Evolutionary conservation across 805 yeast species (phyloP), one percentile per base, ranked within the genome.

Genomic region (Lachancea mirantina): DNA sequence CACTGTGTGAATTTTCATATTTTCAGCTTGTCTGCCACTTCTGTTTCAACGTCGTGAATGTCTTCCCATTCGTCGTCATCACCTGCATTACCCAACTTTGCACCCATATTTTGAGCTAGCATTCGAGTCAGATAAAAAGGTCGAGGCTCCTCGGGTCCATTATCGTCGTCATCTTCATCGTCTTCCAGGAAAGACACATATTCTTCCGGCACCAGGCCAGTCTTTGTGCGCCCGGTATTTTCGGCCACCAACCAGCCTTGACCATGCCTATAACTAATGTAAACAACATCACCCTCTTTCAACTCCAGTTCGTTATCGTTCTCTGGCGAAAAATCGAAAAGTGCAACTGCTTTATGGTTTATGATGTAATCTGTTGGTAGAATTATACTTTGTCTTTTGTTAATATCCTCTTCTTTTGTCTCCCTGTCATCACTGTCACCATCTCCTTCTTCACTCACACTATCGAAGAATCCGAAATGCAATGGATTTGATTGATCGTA

Each of bases 171-270:
- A 26, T 44, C 41, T 6, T 36, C 47, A 13, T 41, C 41, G 7
- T 43, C 43, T 3, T 41, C 40, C 13, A 63, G 21, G 28, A 70
- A 52, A 32, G 83, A 80, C 19, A 92, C 96, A 49, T 88, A 92
- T 48, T 84, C 96, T 49, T 88, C 95, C 1, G 98, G 98, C 5
- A 92, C 94, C 32, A 92, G 70, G 2, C 98, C 98, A 8, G 94
- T 83, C 41, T 46, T 46, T 1, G 55, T 47, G 13, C 53, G 44
- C 14, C 40, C 45, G 14, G 46, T 88, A 40, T 50, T 50, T 46
- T 74, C 77, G 0, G 96, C 97, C 32, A 92, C 96, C 3, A 92
- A 69, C 99, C 98, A 92, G 6, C 99, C 99, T 55, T 89, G 96
- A 16, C 97, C 97, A 55, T 89, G 95, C 36, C 94, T 74, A 56